A percentile compares a stretch with the other conserved stretches of the same genome.
These are phyloP conservation scores for Fusarium coicis DNA, from an alignment of 2,329 filamentous ascomycete genomes.

Conservation along the genomic window DNA sequence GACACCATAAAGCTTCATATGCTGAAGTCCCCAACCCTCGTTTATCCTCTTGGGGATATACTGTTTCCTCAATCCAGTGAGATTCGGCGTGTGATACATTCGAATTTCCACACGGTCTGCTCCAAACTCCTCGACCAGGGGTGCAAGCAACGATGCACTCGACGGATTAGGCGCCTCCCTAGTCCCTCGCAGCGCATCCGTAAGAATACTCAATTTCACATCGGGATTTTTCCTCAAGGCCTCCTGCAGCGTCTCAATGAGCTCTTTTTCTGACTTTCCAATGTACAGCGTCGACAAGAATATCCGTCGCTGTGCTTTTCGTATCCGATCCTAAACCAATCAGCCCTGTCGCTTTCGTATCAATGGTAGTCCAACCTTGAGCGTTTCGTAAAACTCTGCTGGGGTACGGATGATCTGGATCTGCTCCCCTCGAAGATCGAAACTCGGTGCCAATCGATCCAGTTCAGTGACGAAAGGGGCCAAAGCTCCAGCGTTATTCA, in stretches of 20 bases:
- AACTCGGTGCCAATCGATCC: conserved; percentile 89
- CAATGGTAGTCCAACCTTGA: conserved; percentile 71
- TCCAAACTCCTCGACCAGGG: conserved; percentile 87
- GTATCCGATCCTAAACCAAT: conserved; percentile 76
- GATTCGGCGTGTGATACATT: conserved; percentile 98
- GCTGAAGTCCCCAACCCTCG: conserved; percentile 97
- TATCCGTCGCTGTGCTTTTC: conserved; percentile 78
- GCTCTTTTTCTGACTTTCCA: conserved; percentile 89
- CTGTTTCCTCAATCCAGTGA: conserved; percentile 87
- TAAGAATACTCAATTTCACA: conserved; percentile 87
- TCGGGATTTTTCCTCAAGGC: conserved; percentile 79
- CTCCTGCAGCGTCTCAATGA: conserved; percentile 81
- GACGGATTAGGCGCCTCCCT: conserved; percentile 87
- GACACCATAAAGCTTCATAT: conserved; percentile 98
- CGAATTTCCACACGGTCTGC: conserved; percentile 86
- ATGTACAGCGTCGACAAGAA: conserved; percentile 98
- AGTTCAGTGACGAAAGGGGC: conserved; percentile 75
- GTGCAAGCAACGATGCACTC: conserved; percentile 86
- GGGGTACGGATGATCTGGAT: conserved; percentile 84
- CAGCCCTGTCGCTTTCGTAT: conserved; percentile 14
- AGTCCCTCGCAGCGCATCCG: conserved; percentile 90
- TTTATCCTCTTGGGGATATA: conserved; percentile 91
- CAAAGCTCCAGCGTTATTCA: conserved; percentile 53
- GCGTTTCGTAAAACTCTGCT: conserved; percentile 86
- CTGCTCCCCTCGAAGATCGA: conserved; percentile 83